phyloP scores from a whole-genome alignment of 2,329 filamentous ascomycete genomes.

The Trichoderma arundinaceum region DNA sequence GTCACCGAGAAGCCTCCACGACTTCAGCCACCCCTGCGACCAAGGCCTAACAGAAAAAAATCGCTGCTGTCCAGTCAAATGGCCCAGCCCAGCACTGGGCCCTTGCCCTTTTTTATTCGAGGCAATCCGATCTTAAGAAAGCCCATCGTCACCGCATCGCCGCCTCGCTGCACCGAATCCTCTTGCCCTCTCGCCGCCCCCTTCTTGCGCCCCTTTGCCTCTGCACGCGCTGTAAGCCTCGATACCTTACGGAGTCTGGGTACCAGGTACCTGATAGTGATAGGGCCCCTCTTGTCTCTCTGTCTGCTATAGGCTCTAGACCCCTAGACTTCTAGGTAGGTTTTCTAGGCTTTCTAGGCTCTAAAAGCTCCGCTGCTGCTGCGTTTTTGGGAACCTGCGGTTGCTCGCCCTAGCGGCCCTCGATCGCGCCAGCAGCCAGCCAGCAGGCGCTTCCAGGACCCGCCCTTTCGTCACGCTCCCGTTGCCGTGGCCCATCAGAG shows the following conservation, averaged over 20 bases:
- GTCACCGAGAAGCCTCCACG: not conserved
- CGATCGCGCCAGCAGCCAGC: slow-evolving; percentile 14
- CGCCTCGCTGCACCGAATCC: not conserved
- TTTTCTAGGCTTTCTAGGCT: too few relatives aligned
- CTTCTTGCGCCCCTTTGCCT: not conserved
- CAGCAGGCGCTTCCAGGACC: slow-evolving; percentile 16
- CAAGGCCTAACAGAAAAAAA: slow-evolving; percentile 1
- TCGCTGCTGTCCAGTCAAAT: slow-evolving; percentile 9
- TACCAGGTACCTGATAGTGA: too few relatives aligned
- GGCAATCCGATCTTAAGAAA: slow-evolving; percentile 11
- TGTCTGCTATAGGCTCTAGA: too few relatives aligned
- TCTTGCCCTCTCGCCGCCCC: slow-evolving; percentile 9
- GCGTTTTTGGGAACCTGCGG: not conserved
- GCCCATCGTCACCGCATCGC: slow-evolving; percentile 21
- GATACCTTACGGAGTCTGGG: too few relatives aligned
- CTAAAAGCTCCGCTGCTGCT: too few relatives aligned
- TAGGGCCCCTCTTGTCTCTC: too few relatives aligned
- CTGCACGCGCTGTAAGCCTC: too few relatives aligned
- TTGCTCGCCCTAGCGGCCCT: slow-evolving; percentile 14
- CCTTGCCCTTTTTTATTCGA: slow-evolving; percentile 15
- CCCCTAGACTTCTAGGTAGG: too few relatives aligned
- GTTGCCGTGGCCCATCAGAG: slow-evolving; percentile 27
- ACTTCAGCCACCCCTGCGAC: slow-evolving; percentile 25
- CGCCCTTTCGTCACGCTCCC: slow-evolving; percentile 30
- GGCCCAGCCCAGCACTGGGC: slow-evolving; percentile 8